Percentiles rank a stretch among this genome's conserved stretches.
These are phyloP conservation scores for Corchorus olitorius DNA, from an alignment of 345 rosid species.

Conservation along the genomic window DNA sequence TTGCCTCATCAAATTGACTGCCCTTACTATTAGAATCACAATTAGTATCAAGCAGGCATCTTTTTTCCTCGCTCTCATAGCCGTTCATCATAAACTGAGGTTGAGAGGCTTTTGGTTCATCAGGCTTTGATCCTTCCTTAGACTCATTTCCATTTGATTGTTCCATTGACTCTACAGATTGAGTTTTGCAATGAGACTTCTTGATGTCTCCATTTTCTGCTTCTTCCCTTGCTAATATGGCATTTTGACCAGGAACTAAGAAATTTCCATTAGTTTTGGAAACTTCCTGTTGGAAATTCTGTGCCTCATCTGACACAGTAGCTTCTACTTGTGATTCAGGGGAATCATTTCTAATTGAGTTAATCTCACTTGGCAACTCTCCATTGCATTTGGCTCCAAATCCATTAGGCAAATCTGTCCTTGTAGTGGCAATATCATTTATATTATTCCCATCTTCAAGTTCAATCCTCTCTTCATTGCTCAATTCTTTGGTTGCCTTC, in stretches of 20 bases:
- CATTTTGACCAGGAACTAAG: slow-evolving; percentile 13
- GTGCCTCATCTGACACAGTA: slow-evolving; percentile 7
- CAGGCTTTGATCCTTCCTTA: slow-evolving; percentile 16
- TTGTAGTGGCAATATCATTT: neutral
- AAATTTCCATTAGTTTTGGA: slow-evolving; percentile 26
- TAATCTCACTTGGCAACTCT: slow-evolving; percentile 16
- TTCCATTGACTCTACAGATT: neutral
- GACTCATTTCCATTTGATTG: slow-evolving; percentile 16
- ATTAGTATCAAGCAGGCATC: neutral
- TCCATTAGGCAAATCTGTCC: slow-evolving; percentile 10
- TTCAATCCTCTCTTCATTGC: slow-evolving; percentile 22
- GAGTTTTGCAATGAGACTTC: slow-evolving; percentile 9
- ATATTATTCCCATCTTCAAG: slow-evolving; percentile 11
- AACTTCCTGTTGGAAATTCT: neutral
- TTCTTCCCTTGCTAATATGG: slow-evolving; percentile 16
- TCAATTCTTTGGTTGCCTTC: slow-evolving; percentile 15
- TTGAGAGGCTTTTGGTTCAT: slow-evolving; percentile 15
- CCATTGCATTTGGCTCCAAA: slow-evolving; percentile 20
- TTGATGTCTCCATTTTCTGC: slow-evolving; percentile 23
- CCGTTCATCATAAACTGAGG: slow-evolving; percentile 15
- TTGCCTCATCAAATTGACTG: slow-evolving; percentile 16
- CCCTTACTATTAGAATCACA: slow-evolving; percentile 20
- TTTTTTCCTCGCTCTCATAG: slow-evolving; percentile 13
- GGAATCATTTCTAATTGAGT: slow-evolving; percentile 14
- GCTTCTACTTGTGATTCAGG: slow-evolving; percentile 21